Evolutionary conservation across 1,284 basidiomycete genomes (phyloP).

Genomic region (Salmacisia buchloeana): DNA sequence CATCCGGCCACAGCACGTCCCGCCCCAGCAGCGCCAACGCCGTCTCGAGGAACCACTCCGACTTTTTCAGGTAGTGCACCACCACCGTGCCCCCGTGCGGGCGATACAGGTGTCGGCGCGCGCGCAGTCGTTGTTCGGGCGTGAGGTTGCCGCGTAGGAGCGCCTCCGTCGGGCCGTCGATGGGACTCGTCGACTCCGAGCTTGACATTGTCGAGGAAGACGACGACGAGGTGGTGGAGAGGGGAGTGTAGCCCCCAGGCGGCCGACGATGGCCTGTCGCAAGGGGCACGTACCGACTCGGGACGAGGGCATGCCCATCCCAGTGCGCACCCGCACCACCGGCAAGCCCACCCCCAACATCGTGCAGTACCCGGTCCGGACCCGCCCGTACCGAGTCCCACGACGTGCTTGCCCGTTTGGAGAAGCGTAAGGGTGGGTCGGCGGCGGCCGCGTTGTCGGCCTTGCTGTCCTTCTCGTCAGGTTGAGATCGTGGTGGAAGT

Average conservation of each 20-base stretch:
- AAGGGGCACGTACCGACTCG: no score
- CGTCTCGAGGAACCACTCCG: slow-evolving; percentile 93
- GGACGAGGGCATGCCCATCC: no score
- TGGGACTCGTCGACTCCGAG: slow-evolving; percentile 25
- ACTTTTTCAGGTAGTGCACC: slow-evolving; percentile 94
- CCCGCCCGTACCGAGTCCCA: no score
- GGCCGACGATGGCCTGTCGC: not conserved
- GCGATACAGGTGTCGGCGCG: slow-evolving; percentile 39
- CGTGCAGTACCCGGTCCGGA: no score
- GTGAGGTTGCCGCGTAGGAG: slow-evolving; percentile 54
- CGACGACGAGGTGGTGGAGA: slow-evolving; percentile 30
- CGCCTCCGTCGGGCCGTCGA: slow-evolving; percentile 49
- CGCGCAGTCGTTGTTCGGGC: slow-evolving; percentile 56
- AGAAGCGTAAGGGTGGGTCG: no score
- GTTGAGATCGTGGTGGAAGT: no score
- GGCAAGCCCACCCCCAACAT: no score
- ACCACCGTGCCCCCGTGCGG: slow-evolving; percentile 77
- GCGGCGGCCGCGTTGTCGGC: no score
- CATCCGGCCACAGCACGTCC: not conserved
- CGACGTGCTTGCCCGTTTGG: no score
- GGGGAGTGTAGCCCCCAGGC: slow-evolving; percentile 18
- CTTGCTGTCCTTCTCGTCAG: no score
- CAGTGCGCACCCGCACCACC: no score
- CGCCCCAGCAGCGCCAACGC: slow-evolving; percentile 77
- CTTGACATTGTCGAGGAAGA: slow-evolving; percentile 20